Percentiles rank a stretch among this genome's conserved stretches.
These are phyloP conservation scores for Tetrapisispora arboricola DNA, from an alignment of 805 yeast species.

Conservation along the genomic window DNA sequence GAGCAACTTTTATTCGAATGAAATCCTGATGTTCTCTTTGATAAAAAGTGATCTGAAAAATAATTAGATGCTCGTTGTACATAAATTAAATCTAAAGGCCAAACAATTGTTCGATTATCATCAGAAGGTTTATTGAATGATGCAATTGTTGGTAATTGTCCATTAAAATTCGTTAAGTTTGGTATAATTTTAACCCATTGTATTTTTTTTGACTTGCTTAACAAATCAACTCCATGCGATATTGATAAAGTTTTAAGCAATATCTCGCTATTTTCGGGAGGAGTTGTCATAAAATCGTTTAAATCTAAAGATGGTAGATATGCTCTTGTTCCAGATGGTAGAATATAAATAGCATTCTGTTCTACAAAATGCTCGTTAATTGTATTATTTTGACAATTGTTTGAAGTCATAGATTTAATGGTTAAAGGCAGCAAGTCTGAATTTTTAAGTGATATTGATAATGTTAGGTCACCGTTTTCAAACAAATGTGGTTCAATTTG, in stretches of 20 bases:
- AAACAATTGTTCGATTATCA: constrained; percentile 47
- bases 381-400: constrained; percentile 16
- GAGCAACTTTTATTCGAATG: not conserved
- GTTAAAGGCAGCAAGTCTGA: constrained; percentile 30
- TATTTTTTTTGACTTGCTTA: constrained; percentile 18
- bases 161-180: constrained; percentile 55
- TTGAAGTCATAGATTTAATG: constrained; percentile 6
- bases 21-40: not conserved
- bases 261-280: constrained; percentile 34
- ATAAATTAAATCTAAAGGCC: constrained; percentile 65
- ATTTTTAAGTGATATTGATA: constrained; percentile 28
- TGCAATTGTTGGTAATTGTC: constrained; percentile 53
- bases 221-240: constrained; percentile 29
- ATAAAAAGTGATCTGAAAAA: not conserved
- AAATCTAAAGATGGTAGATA: constrained; percentile 29
- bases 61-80: constrained; percentile 34
- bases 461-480: constrained; percentile 35
- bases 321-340: constrained; percentile 48
- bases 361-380: constrained; percentile 11
- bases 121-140: constrained; percentile 42
- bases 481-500: constrained; percentile 40
- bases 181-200: constrained; percentile 65
- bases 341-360: constrained; percentile 34
- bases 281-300: constrained; percentile 26
- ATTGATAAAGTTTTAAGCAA: constrained; percentile 30